These are phyloP conservation scores for Trypanosoma conorhini DNA, from an alignment of 208 protist species.

Conservation along the genomic window DNA sequence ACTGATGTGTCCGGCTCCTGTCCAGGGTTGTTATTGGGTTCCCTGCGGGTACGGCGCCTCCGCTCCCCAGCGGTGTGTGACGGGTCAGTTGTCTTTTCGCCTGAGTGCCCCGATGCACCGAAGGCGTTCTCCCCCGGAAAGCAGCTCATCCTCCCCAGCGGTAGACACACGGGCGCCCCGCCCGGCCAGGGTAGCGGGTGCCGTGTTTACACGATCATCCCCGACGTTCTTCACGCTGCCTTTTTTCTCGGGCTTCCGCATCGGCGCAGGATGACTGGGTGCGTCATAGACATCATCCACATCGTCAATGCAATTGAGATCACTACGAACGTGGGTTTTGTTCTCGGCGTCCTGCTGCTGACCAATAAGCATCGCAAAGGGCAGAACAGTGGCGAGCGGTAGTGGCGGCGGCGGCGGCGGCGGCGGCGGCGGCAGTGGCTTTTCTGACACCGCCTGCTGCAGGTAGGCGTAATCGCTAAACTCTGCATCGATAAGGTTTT, in stretches of 20 bases:
- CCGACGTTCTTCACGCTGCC: background rate
- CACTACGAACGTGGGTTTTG: background rate
- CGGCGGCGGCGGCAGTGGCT: background rate
- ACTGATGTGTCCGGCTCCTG: too few species aligned
- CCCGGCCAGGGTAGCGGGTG: background rate
- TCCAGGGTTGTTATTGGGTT: too few species aligned
- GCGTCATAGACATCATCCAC: conserved; percentile 19
- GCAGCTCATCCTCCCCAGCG: background rate
- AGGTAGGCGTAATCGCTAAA: conserved; percentile 16
- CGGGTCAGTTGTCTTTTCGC: too few species aligned
- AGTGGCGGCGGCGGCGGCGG: conserved; percentile 1
- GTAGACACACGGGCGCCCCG: background rate
- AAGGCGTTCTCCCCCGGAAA: background rate
- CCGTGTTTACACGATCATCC: background rate
- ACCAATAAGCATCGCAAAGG: background rate
- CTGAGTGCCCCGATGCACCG: background rate
- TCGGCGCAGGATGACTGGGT: background rate
- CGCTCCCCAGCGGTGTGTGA: too few species aligned
- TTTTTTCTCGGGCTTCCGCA: background rate
- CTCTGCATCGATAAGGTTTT: conserved; percentile 16
- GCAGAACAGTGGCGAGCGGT: conserved; percentile 7
- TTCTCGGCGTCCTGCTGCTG: background rate
- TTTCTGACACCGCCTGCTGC: background rate
- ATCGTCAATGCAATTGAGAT: background rate
- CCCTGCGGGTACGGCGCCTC: too few species aligned